A percentile compares a stretch with the other conserved stretches of the same genome.
Conservation (phyloP, 192 early-diverging fungal species). For the Backusella morwellensis region DNA sequence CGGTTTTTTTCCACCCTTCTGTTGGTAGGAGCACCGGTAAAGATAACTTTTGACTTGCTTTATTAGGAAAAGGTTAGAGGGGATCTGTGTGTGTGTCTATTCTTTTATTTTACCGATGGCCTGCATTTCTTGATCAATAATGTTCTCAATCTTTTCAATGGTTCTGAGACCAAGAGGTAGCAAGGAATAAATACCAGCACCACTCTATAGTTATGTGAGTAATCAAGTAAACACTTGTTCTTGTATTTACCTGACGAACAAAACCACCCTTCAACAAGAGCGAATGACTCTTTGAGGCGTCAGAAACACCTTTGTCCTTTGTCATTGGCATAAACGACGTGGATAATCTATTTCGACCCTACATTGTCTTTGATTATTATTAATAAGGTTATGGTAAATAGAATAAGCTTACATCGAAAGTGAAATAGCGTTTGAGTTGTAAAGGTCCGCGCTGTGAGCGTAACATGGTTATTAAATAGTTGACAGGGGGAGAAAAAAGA, state of each 20-base stretch:
- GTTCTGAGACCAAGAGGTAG: constrained; percentile 80
- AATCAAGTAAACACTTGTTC: neutral
- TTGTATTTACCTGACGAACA: constrained; percentile 62
- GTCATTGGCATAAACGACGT: constrained; percentile 34
- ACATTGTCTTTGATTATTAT: neutral
- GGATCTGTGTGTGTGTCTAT: neutral
- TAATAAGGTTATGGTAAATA: neutral
- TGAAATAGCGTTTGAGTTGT: neutral
- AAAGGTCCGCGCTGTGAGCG: too few species aligned
- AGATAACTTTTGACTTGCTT: constrained; percentile 68
- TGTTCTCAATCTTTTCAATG: constrained; percentile 69
- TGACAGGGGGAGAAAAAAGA: too few species aligned
- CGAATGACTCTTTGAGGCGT: constrained; percentile 44
- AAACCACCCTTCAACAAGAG: constrained; percentile 67
- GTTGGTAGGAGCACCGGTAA: constrained; percentile 67
- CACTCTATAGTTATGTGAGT: constrained; percentile 47
- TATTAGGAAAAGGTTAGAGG: neutral
- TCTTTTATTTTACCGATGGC: constrained; percentile 51
- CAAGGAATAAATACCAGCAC: constrained; percentile 79
- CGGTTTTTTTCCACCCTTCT: constrained; percentile 77
- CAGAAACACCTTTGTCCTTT: constrained; percentile 28
- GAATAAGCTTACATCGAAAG: too few species aligned
- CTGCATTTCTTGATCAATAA: constrained; percentile 83
- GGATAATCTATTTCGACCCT: constrained; percentile 33
- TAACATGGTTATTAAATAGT: too few species aligned